Base-by-base conservation (phyloP, 2,329 filamentous ascomycete species). In the Fusarium aywerte region DNA sequence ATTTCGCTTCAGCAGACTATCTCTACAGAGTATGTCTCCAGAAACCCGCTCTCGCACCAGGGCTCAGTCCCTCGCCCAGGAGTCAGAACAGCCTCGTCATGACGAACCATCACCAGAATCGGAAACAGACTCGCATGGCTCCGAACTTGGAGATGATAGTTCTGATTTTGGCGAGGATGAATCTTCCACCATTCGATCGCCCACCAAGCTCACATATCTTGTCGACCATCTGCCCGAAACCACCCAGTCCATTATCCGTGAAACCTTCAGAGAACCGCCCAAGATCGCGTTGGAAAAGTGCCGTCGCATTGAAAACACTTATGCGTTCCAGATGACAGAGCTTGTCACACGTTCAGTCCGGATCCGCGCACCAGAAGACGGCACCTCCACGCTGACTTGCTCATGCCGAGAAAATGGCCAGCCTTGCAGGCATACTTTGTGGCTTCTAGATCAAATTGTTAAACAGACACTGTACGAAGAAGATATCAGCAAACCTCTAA, bases 291-390 rank as follows among this genome's bases (percentile, higher is more conserved):
- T 87, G 8, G 81, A 85, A 66, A 80, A 80, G 54, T 87, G 84
- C 59, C 80, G 81, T 21, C 77, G 80, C 38, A 78, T 81, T 40
- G 79, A 81, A 23, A 71, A 83, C 60, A 82, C 83, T 20, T 86
- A 84, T 57, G 83, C 85, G 45, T 87, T 87, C 60, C 81, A 86
- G 68, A 81, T 88, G 77, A 83, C 83, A 5, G 85, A 87, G 72
- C 75, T 83, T 4, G 82, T 84, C 25, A 83, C 83, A 15, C 81
- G 82, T 12, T 84, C 83, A 18, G 79, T 87, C 39, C 80, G 84
- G 38, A 84, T 85, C 29, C 81, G 82, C 3, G 76, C 79, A 3
- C 72, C 78, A 0, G 73, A 74, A 29, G 80, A 80, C 62, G 78
- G 72, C 32, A 79, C 77, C 45, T 76, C 81, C 3, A 71, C 70